Percentiles rank a stretch among this genome's conserved stretches.
phyloP scores from a whole-genome alignment of 306 rosid species.

The Comarum palustre region DNA sequence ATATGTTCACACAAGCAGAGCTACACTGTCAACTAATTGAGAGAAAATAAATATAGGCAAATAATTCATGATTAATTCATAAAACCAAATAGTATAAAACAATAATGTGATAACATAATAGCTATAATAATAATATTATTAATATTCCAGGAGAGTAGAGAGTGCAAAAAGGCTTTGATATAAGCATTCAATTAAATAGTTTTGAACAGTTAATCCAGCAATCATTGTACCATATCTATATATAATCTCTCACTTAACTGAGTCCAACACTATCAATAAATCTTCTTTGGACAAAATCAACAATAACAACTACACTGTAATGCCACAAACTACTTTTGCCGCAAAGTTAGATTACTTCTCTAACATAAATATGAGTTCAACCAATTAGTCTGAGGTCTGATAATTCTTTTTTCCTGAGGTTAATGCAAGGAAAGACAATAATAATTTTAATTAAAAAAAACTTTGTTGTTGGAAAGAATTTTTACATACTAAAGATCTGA shows the following conservation, averaged over 20 bases:
- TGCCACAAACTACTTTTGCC: not conserved
- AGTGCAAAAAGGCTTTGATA: not conserved
- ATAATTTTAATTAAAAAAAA: not conserved
- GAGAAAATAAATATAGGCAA: not conserved
- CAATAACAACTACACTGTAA: not conserved
- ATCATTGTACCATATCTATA: not conserved
- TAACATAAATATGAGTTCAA: not conserved
- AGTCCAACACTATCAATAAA: not conserved
- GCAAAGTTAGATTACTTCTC: not conserved
- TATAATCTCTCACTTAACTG: not conserved
- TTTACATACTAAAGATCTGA: slow-evolving; percentile 20
- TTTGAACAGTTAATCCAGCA: not conserved
- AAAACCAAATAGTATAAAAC: not conserved
- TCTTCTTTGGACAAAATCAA: not conserved
- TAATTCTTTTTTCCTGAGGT: not conserved
- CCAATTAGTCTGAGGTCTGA: not conserved
- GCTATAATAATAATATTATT: not conserved
- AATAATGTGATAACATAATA: not conserved
- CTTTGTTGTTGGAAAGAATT: not conserved
- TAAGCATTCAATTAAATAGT: not conserved
- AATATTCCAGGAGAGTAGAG: not conserved
- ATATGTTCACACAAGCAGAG: not conserved
- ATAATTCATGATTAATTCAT: not conserved
- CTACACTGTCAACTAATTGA: not conserved
- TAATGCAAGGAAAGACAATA: not conserved